Evolutionary conservation across 805 yeast species (phyloP), one percentile per base, ranked within the genome.

Genomic region (Yamadazyma phyllophila): DNA sequence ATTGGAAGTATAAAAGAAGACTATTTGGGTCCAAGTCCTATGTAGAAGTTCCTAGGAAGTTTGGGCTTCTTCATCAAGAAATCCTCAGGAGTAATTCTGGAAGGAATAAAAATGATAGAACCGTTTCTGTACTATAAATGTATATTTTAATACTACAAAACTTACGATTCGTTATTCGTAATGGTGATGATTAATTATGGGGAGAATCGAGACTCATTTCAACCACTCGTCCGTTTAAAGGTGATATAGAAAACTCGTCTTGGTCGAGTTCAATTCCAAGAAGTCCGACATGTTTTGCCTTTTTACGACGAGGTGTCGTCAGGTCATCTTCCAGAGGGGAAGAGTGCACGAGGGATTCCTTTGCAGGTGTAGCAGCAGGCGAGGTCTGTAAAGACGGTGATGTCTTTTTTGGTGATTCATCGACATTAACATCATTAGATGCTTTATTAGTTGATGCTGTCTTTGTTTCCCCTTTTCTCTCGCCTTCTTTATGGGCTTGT

Each of bases 1-100:
- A 94, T 94, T 62, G 99, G 99, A 41, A 87, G 96, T 67, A 92
- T 94, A 60, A 94, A 92, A 67, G 99, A 94, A 71, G 99, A 94
- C 72, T 94, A 89, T 65, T 76, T 94, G 67, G 99, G 99, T 44
- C 95, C 96, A 45, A 67, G 73, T 59, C 77, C 77, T 30, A 59
- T 43, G 41, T 43, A 37, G 32, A 16, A 29, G 13, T 35, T 15
- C 24, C 6, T 7, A 4, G 31, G 31, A 29, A 29, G 31, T n/a
- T 10, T 10, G 4, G 31, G 13, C 4, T 33, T 33, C 16, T n/a
- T 4, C 4, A 33, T n/a, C 16, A 33, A 33, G 16, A 20, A 20
- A 20, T 20, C 24, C 24, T 20, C 6, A 20, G 24, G 24, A 20
- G 6, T 20, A 20, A 20, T 4, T 4, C 13, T 36, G 14, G 4